phyloP scores from a whole-genome alignment of 306 rosid genomes.

The Casuarina glauca region DNA sequence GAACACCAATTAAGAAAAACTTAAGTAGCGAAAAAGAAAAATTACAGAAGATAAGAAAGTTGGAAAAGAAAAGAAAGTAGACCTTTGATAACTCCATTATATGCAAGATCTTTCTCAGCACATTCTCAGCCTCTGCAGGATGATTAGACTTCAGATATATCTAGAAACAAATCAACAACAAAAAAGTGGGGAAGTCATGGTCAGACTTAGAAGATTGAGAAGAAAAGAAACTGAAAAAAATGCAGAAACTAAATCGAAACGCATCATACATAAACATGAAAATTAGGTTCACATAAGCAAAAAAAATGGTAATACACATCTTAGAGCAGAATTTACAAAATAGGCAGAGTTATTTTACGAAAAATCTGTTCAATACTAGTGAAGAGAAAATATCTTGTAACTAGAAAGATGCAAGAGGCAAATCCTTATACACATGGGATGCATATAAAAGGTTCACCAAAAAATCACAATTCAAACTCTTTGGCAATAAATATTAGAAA shows the following conservation, averaged over 20 bases:
- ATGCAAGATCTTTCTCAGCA: conserved; percentile 81
- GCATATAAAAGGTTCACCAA: background rate
- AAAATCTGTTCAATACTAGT: background rate
- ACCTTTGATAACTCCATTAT: conserved; percentile 82
- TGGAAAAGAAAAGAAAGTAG: conserved; percentile 27
- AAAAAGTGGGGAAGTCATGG: conserved; percentile 22
- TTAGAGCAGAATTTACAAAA: background rate
- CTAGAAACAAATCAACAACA: conserved; percentile 30
- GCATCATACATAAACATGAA: background rate
- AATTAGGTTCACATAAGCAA: background rate
- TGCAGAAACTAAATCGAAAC: conserved; percentile 4
- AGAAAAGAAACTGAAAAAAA: conserved; percentile 15
- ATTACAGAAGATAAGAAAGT: background rate
- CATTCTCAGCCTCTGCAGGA: conserved; percentile 64
- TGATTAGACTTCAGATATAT: conserved; percentile 64
- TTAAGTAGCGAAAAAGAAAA: conserved; percentile 5
- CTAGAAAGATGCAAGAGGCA: background rate
- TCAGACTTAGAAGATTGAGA: conserved; percentile 17
- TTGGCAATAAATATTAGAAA: background rate
- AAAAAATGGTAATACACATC: background rate
- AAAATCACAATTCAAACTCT: background rate
- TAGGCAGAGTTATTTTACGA: background rate
- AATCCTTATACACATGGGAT: background rate
- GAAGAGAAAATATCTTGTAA: background rate
- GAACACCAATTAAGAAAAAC: background rate